Percentiles rank a stretch among this genome's conserved stretches.
These are phyloP conservation scores for Penstemon barbatus DNA, from an alignment of 257 asterid species.

Conservation along the genomic window DNA sequence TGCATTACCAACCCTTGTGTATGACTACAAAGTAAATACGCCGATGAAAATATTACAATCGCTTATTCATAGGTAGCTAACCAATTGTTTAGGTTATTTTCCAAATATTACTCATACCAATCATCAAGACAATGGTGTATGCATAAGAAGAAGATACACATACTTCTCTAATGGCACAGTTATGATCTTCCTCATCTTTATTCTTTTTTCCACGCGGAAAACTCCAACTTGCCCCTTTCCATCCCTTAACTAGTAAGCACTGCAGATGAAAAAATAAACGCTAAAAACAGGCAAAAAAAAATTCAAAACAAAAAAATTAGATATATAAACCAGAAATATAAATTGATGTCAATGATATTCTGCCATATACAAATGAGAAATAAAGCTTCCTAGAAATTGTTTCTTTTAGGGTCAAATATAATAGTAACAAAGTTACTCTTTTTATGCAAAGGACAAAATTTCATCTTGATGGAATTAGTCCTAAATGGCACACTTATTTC, in stretches of 20 bases:
- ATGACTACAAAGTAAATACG: not conserved
- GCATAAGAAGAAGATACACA: conserved; percentile 19
- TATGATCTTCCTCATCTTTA: conserved; percentile 84
- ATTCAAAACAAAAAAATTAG: not conserved
- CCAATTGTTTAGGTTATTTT: not conserved
- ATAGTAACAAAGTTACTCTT: not conserved
- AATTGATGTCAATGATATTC: not conserved
- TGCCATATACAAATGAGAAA: not conserved
- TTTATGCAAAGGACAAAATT: not conserved
- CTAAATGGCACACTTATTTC: not conserved
- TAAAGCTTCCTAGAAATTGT: not conserved
- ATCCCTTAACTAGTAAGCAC: conserved; percentile 86
- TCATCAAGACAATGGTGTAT: conserved; percentile 9
- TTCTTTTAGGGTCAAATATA: conserved; percentile 5
- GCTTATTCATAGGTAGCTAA: not conserved
- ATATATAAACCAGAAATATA: not conserved
- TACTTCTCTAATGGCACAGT: conserved; percentile 88
- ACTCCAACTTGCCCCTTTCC: conserved; percentile 96
- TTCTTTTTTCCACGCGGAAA: conserved; percentile 92
- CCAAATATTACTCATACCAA: conserved; percentile 6
- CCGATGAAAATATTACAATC: conserved; percentile 1
- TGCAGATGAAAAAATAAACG: conserved; percentile 27
- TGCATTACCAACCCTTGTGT: not conserved
- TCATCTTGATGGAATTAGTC: not conserved
- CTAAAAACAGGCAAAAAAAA: conserved; percentile 10